Base-by-base conservation (phyloP, 495 filamentous ascomycete species). In the Aspergillus funiculosus region DNA sequence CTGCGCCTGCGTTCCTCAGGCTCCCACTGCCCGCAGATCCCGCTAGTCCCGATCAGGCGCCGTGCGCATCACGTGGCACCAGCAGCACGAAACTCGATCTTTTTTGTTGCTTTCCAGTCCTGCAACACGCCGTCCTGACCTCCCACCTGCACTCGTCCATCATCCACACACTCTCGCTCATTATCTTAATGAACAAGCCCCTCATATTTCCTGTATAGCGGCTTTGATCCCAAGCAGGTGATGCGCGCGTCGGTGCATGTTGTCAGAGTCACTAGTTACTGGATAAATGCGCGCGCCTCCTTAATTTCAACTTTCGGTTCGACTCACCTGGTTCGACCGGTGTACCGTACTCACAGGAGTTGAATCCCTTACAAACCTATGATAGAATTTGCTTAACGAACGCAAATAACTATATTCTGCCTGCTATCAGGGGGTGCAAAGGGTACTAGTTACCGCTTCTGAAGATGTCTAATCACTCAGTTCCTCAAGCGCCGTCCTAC, bases 401-500 rank as follows among this genome's bases (percentile, higher is more conserved):
- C 31, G 19, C 32, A 43, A 39, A 39, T 8, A 19, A 15, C 5
- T 34, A 25, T n/a, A n/a, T n/a, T n/a, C n/a, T n/a, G n/a, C n/a
- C n/a, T n/a, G n/a, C n/a, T n/a, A n/a, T 20, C 0, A 19, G n/a
- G 13, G 13, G 14, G 39, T 27, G n/a, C 24, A 28, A 30, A 10
- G 13, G 5, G 6, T 21, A 13, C 27, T 20, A 0, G n/a, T 28
- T 41, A n/a, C n/a, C n/a, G n/a, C n/a, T 39, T 14, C 29, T 34
- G 11, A 64, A 43, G 44, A 82, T 82, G 79, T 73, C 76, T 28
- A 69, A 75, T 48, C 75, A 82, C 3, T 20, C 40, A 4, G 26
- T 34, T 61, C 74, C 76, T 44, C 67, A 67, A 39, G 63, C 68
- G 20, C 72, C 77, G 25, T 59, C 74, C 4, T 80, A 71, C 57